Conservation (phyloP, 768 basidiomycete genomes). For the Amanita fuliginea region DNA sequence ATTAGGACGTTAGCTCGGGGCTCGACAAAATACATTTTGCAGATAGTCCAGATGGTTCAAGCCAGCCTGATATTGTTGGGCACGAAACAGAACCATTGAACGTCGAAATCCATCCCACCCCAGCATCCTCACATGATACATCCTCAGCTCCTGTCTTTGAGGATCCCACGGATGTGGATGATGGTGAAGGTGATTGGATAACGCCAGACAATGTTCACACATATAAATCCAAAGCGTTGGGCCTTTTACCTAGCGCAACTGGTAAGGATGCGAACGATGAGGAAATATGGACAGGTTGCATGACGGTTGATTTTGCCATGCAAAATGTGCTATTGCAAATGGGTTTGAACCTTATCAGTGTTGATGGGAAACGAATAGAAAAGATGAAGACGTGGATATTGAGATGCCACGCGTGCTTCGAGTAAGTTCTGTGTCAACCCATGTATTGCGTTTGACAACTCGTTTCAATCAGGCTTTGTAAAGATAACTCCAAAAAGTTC, state of each 20-base stretch:
- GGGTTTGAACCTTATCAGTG: conserved; percentile 80
- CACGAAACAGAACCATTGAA: conserved; percentile 22
- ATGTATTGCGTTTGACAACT: background rate
- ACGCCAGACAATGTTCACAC: conserved; percentile 77
- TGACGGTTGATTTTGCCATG: conserved; percentile 99
- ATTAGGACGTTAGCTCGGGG: background rate
- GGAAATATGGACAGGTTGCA: conserved; percentile 65
- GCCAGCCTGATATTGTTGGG: conserved; percentile 3
- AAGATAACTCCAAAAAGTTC: conserved; percentile 90
- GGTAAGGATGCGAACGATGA: conserved; percentile 17
- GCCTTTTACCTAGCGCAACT: conserved; percentile 55
- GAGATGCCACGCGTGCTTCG: conserved; percentile 97
- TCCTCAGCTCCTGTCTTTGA: conserved; percentile 42
- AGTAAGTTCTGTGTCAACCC: conserved; percentile 45
- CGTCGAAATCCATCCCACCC: conserved; percentile 30
- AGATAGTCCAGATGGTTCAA: background rate
- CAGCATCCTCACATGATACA: conserved; percentile 10
- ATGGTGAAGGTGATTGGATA: conserved; percentile 94
- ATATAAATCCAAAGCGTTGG: conserved; percentile 82
- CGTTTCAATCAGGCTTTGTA: conserved; percentile 63
- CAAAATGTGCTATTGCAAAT: conserved; percentile 96
- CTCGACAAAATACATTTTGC: background rate
- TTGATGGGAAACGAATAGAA: conserved; percentile 84
- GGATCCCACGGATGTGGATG: conserved; percentile 69
- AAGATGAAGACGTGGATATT: conserved; percentile 94